These are phyloP conservation scores for Hemileia vastatrix DNA, from an alignment of 1,284 basidiomycete genomes.

Conservation along the genomic window DNA sequence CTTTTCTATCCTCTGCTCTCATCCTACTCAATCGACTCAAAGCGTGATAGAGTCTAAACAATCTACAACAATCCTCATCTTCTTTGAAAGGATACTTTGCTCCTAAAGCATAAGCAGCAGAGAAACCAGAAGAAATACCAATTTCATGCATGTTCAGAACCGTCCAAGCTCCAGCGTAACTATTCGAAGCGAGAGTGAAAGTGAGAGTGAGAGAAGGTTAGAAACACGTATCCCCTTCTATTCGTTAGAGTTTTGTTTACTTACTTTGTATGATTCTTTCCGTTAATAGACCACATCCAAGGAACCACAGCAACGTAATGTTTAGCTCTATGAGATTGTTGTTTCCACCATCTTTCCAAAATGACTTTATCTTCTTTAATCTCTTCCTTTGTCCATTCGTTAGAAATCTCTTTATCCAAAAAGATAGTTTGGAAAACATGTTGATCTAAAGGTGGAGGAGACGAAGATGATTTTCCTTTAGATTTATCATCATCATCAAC, in stretches of 20 bases:
- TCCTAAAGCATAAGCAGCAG: constrained; percentile 54
- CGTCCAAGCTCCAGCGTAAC: constrained; percentile 48
- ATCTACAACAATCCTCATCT: constrained; percentile 46
- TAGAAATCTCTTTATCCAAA: constrained; percentile 50
- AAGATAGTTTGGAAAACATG: constrained; percentile 62
- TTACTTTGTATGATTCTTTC: constrained; percentile 49
- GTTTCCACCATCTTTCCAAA: constrained; percentile 56
- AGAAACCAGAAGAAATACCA: constrained; percentile 54
- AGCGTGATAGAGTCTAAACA: constrained; percentile 51
- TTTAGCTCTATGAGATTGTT: constrained; percentile 55
- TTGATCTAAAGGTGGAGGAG: constrained; percentile 41
- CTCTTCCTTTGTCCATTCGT: constrained; percentile 53
- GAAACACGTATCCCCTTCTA: constrained; percentile 4
- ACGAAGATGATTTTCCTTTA: constrained; percentile 22
- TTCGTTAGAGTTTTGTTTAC: constrained; percentile 40
- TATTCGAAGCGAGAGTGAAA: neutral
- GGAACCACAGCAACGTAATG: constrained; percentile 55
- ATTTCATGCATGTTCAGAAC: constrained; percentile 54
- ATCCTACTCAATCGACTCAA: constrained; percentile 45
- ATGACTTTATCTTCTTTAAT: constrained; percentile 52
- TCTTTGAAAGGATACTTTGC: constrained; percentile 49
- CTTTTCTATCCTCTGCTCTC: constrained; percentile 42
- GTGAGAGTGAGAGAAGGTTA: constrained; percentile 40
- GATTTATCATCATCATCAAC: constrained; percentile 29
- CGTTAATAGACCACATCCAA: constrained; percentile 57